phyloP scores from a whole-genome alignment of 805 yeast species.

The Candida silvicultrix region DNA sequence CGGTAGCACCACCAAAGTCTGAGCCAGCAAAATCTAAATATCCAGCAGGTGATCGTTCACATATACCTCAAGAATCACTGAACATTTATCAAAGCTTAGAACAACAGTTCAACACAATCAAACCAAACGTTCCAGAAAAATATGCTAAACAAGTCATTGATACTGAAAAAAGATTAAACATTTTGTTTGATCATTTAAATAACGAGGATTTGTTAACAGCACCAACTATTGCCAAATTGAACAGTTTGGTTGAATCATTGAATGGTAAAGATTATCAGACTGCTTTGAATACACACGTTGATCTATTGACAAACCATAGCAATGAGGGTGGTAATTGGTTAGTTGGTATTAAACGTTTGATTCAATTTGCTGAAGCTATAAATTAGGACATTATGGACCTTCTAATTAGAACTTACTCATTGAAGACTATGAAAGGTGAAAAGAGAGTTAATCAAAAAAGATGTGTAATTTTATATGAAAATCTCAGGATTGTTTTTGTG shows the following conservation, averaged over 20 bases:
- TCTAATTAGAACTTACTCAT: no score
- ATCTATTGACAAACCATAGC: constrained; percentile 56
- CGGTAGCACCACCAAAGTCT: constrained; percentile 6
- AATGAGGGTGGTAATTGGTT: constrained; percentile 88
- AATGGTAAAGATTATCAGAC: constrained; percentile 44
- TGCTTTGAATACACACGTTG: constrained; percentile 51
- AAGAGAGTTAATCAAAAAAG: no score
- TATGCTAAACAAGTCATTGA: constrained; percentile 70
- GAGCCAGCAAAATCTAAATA: constrained; percentile 22
- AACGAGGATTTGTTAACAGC: constrained; percentile 58
- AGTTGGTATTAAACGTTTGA: constrained; percentile 82
- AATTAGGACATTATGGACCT: neutral
- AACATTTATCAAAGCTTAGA: constrained; percentile 56
- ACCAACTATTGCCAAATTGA: constrained; percentile 49
- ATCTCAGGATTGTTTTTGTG: no score
- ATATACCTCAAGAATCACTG: constrained; percentile 50
- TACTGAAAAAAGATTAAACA: constrained; percentile 73
- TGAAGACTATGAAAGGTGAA: no score
- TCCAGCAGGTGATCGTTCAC: constrained; percentile 65
- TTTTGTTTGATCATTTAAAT: constrained; percentile 73
- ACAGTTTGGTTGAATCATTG: constrained; percentile 43
- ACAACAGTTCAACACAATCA: constrained; percentile 49
- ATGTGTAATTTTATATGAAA: no score
- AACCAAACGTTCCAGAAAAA: constrained; percentile 70
- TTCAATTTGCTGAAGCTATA: constrained; percentile 55